These are phyloP conservation scores for Penicillium malachiteum DNA, from an alignment of 495 filamentous ascomycete species.

Conservation along the genomic window DNA sequence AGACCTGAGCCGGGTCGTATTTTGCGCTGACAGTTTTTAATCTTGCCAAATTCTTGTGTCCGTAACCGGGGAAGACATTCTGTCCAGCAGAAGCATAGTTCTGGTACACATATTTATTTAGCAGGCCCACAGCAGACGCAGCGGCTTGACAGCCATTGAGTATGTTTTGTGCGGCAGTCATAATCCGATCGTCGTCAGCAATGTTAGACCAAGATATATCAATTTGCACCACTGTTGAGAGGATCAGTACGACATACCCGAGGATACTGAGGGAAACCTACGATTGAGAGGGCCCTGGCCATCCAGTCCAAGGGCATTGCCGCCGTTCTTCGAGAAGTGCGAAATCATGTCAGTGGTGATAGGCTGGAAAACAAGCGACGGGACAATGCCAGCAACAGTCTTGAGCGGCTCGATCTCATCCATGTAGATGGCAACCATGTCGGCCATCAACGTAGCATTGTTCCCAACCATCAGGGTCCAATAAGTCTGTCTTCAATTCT, in stretches of 20 bases:
- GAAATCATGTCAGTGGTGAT: constrained; percentile 30
- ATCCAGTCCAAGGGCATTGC: constrained; percentile 48
- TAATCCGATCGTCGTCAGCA: constrained; percentile 22
- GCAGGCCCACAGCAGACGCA: constrained; percentile 1
- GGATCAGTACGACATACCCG: constrained; percentile 11
- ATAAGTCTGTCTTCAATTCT: neutral
- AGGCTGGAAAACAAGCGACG: constrained; percentile 44
- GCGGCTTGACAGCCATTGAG: constrained; percentile 2
- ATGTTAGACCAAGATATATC: constrained; percentile 22
- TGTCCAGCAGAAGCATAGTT: constrained; percentile 30
- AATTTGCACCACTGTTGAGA: constrained; percentile 20
- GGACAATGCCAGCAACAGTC: constrained; percentile 31
- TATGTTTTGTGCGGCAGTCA: constrained; percentile 4
- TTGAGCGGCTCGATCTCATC: constrained; percentile 32
- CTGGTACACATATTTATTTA: constrained; percentile 12
- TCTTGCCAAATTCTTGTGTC: constrained; percentile 14
- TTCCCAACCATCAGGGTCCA: constrained; percentile 8
- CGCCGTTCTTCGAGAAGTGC: constrained; percentile 32
- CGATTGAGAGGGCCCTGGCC: constrained; percentile 10
- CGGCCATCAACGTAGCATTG: constrained; percentile 33
- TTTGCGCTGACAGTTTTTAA: constrained; percentile 1
- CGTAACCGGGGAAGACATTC: constrained; percentile 35
- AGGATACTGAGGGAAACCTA: neutral
- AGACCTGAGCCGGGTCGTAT: constrained; percentile 1
- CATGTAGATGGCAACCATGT: constrained; percentile 54